Evolutionary conservation across 2,329 filamentous ascomycete genomes (phyloP).

Genomic region (Fusarium sp.): DNA sequence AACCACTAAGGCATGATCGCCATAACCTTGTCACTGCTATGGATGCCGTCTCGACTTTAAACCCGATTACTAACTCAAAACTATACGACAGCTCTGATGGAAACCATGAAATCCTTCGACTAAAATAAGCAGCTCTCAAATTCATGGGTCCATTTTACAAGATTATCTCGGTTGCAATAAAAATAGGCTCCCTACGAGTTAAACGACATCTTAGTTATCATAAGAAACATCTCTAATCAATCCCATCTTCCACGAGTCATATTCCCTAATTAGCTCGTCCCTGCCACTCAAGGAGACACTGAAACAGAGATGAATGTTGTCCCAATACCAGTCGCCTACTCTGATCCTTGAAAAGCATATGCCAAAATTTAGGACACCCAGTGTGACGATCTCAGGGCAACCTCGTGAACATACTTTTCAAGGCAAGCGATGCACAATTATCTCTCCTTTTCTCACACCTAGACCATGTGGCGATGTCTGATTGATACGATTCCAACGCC

Average conservation of each 20-base stretch:
- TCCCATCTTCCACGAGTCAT: not conserved
- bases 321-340: not conserved
- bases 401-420: not conserved
- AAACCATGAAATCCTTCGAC: not conserved
- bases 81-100: not conserved
- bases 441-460: not conserved
- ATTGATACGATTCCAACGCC: not conserved
- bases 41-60: conserved; percentile 2
- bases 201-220: not conserved
- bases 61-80: not conserved
- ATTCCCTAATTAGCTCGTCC: not conserved
- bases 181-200: not conserved
- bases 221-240: not conserved
- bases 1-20: conserved; percentile 7
- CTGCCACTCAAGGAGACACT: not conserved
- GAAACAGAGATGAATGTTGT: not conserved
- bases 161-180: not conserved
- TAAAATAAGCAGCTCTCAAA: conserved; percentile 1
- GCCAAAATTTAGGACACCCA: not conserved
- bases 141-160: not conserved
- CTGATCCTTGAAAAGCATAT: not conserved
- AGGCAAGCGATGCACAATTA: not conserved
- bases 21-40: not conserved
- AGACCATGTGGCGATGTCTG: not conserved
- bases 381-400: not conserved